Percentiles rank a stretch among this genome's conserved stretches.
phyloP scores from a whole-genome alignment of 2,329 filamentous ascomycete species.

The Stagonosporopsis rhizophila region DNA sequence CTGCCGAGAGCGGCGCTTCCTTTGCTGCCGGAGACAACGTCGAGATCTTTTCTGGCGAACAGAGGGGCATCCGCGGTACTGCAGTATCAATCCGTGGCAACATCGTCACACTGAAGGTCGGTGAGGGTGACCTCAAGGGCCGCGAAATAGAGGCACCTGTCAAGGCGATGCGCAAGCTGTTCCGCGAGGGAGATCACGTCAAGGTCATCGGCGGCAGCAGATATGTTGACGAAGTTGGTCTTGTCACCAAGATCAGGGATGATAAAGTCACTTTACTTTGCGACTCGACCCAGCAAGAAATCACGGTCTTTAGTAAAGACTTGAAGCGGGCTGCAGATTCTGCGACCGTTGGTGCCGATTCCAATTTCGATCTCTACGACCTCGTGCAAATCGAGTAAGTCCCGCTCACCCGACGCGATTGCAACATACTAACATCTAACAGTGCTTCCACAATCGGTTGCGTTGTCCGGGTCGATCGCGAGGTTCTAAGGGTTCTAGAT shows the following conservation, averaged over 20 bases:
- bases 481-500: constrained; percentile 87
- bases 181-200: constrained; percentile 93
- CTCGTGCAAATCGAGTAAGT: constrained; percentile 87
- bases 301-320: constrained; percentile 98
- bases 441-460: constrained; percentile 87
- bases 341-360: constrained; percentile 82
- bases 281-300: constrained; percentile 90
- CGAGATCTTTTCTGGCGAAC: constrained; percentile 94
- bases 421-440: constrained; percentile 19
- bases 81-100: constrained; percentile 87
- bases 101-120: constrained; percentile 87
- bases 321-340: constrained; percentile 91
- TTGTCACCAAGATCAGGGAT: constrained; percentile 92
- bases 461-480: constrained; percentile 92
- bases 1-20: constrained; percentile 78
- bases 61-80: constrained; percentile 86
- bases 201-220: constrained; percentile 97
- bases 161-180: constrained; percentile 90
- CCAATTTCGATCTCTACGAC: constrained; percentile 90
- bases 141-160: constrained; percentile 91
- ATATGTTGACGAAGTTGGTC: constrained; percentile 93
- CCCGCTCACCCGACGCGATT: neutral
- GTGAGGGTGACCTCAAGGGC: constrained; percentile 80
- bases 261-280: constrained; percentile 92
- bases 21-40: constrained; percentile 96